Evolutionary conservation across 148 eudicot species (phyloP).

Genomic region (Cornus suecica): DNA sequence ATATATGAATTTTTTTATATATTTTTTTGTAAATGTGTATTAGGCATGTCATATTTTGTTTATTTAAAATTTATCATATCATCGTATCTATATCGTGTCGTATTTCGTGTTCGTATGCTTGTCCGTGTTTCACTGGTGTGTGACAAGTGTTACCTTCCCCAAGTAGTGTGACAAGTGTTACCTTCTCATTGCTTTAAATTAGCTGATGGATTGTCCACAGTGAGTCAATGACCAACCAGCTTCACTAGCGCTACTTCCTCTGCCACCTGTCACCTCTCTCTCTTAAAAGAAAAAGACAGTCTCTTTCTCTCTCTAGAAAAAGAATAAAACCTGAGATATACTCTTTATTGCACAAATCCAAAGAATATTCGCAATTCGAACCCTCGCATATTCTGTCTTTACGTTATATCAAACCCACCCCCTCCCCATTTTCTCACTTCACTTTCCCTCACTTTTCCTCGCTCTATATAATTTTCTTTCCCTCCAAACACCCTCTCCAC

Average conservation of each 20-base stretch:
- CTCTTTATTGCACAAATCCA: conserved; percentile 12
- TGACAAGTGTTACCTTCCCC: too few species aligned
- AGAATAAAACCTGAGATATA: conserved; percentile 46
- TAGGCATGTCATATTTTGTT: too few species aligned
- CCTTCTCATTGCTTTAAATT: too few species aligned
- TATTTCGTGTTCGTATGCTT: too few species aligned
- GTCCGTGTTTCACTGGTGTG: too few species aligned
- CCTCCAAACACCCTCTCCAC: background rate
- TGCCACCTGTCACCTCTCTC: conserved; percentile 10
- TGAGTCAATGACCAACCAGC: background rate
- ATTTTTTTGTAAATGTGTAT: too few species aligned
- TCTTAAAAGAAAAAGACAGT: background rate
- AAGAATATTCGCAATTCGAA: conserved; percentile 29
- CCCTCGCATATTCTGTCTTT: conserved; percentile 41
- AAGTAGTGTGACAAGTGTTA: too few species aligned
- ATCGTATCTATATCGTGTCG: too few species aligned
- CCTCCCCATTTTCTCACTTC: background rate
- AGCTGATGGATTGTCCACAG: background rate
- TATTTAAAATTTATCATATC: too few species aligned
- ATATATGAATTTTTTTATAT: too few species aligned
- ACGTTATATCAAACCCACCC: conserved; percentile 19
- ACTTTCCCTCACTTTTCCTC: background rate
- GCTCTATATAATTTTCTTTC: background rate
- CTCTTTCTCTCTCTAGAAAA: conserved; percentile 6
- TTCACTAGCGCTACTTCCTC: background rate